Evolutionary conservation across 2,329 filamentous ascomycete species (phyloP).

Genomic region (Rosellinia necatrix): DNA sequence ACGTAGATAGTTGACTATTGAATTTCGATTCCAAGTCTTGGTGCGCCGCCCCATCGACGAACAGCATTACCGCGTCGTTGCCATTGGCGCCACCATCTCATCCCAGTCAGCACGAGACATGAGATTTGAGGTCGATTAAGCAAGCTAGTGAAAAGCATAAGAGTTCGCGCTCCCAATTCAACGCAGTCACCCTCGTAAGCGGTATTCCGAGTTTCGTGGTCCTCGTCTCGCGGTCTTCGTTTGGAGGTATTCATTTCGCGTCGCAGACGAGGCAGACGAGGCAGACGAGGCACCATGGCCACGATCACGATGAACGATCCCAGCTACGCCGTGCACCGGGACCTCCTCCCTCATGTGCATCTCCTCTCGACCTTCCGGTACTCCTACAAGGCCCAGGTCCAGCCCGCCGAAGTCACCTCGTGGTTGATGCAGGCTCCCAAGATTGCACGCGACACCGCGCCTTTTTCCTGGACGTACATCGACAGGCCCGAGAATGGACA

Average conservation of each 20-base stretch:
- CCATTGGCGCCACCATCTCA: conserved; percentile 5
- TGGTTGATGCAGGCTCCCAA: conserved; percentile 84
- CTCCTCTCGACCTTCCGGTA: conserved; percentile 84
- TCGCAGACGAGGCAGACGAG: conserved; percentile 9
- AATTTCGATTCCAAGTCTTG: conserved; percentile 9
- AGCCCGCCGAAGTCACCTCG: conserved; percentile 77
- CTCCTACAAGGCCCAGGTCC: conserved; percentile 71
- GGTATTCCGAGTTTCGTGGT: too few species aligned
- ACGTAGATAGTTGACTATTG: too few species aligned
- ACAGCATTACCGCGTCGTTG: conserved; percentile 6
- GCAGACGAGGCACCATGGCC: conserved; percentile 34
- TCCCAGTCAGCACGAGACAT: background rate
- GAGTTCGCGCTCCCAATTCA: too few species aligned
- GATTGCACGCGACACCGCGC: conserved; percentile 80
- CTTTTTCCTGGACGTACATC: conserved; percentile 94
- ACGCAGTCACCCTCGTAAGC: too few species aligned
- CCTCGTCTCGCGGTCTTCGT: too few species aligned
- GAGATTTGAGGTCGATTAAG: background rate
- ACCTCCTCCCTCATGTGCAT: conserved; percentile 82
- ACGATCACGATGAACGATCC: conserved; percentile 49
- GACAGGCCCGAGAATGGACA: conserved; percentile 81
- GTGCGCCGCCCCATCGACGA: conserved; percentile 17
- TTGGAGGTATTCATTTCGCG: background rate
- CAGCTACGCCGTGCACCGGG: conserved; percentile 50
- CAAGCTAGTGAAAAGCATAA: background rate